Base-by-base conservation (phyloP, 108 stramenopile species). In the Parietichytrium sp. region DNA sequence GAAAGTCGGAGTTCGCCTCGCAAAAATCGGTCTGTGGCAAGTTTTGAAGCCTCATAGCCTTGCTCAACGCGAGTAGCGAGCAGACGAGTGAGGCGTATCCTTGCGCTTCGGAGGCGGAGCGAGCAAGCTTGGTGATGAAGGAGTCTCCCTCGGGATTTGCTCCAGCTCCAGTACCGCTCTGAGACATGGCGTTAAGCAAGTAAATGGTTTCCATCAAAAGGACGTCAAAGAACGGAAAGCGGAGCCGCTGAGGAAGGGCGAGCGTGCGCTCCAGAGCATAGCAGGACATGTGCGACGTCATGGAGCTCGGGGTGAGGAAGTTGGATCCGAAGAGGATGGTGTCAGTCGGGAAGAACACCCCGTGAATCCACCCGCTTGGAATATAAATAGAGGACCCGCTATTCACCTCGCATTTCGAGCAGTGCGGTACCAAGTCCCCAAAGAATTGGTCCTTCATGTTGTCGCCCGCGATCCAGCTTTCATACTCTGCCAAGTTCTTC, bases 391-490 rank as follows among this genome's bases (percentile, higher is more conserved):
- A 45, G 29, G 61, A 33, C n/a, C 61, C 61, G 61, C 38, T 25
- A n/a, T 72, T 42, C 38, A 72, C 38, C 42, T 72, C 61, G 38
- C 36, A 45, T 42, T 72, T 72, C 29, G 36, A 33, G 61, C 42
- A 45, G 61, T 42, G 61, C 7, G 36, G 38, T 33, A 72, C 61
- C 20, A 72, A 25, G 12, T 2, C 61, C 15, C 61, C 61, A 72
- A 72, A 72, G 61, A 72, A 72, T 42, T 72, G 33, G 42, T 45
- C 36, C 61, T 72, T 72, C 61, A 72, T 72, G 42, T 72, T 72
- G 6, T 42, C 61, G 10, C 38, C 42, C 10, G 61, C 61, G 10
- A 72, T 42, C 61, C 61, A 72, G 38, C 45, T 33, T 42, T 72
- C 61, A 2, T 23, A 72, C 61, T 72, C 45, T 45, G 36, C 38